Conservation (phyloP, 2,329 filamentous ascomycete genomes). For the Stagonosporopsis vannaccii region DNA sequence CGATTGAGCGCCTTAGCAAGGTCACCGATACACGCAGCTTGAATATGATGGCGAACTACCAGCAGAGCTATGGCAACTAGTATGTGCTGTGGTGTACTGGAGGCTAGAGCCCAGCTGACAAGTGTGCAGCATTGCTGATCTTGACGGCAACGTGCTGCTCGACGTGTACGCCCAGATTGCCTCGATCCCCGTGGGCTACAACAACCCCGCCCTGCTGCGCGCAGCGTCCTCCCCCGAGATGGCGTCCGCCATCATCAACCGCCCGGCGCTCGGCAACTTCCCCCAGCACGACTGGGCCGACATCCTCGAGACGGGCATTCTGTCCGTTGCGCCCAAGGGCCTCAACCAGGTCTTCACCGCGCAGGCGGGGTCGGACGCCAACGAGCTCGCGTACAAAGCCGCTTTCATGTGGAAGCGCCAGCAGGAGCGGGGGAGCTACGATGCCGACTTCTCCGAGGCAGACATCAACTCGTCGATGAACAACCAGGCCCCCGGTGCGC, state of each 20-base stretch:
- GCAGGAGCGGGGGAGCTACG: constrained; percentile 77
- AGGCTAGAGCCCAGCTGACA: constrained; percentile 13
- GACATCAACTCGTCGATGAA: constrained; percentile 79
- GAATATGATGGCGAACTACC: constrained; percentile 63
- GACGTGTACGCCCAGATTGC: constrained; percentile 90
- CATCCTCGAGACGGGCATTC: constrained; percentile 79
- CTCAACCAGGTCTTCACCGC: constrained; percentile 90
- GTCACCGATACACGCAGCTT: constrained; percentile 87
- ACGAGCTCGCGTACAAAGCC: constrained; percentile 93
- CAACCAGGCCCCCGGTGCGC: constrained; percentile 80
- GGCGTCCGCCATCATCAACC: constrained; percentile 82
- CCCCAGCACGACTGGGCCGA: constrained; percentile 83
- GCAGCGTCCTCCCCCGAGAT: constrained; percentile 79
- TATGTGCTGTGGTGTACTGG: constrained; percentile 32
- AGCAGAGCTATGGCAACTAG: constrained; percentile 73
- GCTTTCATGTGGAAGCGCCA: constrained; percentile 93
- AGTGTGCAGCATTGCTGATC: constrained; percentile 63
- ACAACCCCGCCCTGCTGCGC: constrained; percentile 77
- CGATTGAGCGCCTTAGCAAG: constrained; percentile 73
- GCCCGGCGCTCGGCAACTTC: constrained; percentile 90
- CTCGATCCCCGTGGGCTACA: constrained; percentile 91
- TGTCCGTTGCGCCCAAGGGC: constrained; percentile 83
- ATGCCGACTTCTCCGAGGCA: constrained; percentile 79
- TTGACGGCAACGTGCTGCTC: constrained; percentile 75
- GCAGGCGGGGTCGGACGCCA: constrained; percentile 88